Evolutionary conservation across 2,329 filamentous ascomycete species (phyloP).

Genomic region (Aaosphaeria arxii): DNA sequence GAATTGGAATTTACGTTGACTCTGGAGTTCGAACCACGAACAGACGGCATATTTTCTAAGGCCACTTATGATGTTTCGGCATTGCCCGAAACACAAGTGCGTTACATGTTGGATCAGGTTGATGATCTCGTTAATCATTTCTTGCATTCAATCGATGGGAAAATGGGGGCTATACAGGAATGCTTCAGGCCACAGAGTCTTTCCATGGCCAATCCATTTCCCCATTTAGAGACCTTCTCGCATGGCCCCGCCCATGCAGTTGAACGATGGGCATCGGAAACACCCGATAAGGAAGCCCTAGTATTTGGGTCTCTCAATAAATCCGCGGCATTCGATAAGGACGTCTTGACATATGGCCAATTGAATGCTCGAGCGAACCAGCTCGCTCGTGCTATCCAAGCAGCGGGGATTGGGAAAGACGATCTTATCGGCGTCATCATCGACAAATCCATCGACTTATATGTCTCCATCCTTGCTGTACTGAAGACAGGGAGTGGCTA

Average conservation of each 20-base stretch:
- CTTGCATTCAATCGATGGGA: constrained; percentile 32
- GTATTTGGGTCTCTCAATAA: constrained; percentile 56
- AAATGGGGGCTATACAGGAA: constrained; percentile 22
- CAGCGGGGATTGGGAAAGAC: constrained; percentile 48
- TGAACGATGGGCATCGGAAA: constrained; percentile 48
- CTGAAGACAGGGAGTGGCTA: constrained; percentile 76
- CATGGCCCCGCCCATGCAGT: constrained; percentile 45
- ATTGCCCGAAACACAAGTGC: constrained; percentile 56
- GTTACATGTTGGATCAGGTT: constrained; percentile 60
- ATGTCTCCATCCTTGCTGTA: constrained; percentile 70
- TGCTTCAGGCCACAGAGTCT: constrained; percentile 23
- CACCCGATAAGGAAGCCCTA: constrained; percentile 60
- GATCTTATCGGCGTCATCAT: constrained; percentile 70
- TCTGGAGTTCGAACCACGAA: constrained; percentile 69
- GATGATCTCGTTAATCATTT: constrained; percentile 50
- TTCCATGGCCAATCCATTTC: constrained; percentile 43
- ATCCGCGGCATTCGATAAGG: constrained; percentile 25
- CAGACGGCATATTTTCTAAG: constrained; percentile 47
- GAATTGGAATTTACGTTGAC: constrained; percentile 73
- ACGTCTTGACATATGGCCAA: constrained; percentile 59
- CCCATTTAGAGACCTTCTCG: constrained; percentile 14
- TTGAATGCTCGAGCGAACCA: constrained; percentile 64
- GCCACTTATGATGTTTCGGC: constrained; percentile 54
- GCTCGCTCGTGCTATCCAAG: constrained; percentile 57
- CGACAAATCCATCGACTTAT: constrained; percentile 72